Base-by-base conservation (phyloP, 805 yeast genomes). In the Yarrowia alimentaria region DNA sequence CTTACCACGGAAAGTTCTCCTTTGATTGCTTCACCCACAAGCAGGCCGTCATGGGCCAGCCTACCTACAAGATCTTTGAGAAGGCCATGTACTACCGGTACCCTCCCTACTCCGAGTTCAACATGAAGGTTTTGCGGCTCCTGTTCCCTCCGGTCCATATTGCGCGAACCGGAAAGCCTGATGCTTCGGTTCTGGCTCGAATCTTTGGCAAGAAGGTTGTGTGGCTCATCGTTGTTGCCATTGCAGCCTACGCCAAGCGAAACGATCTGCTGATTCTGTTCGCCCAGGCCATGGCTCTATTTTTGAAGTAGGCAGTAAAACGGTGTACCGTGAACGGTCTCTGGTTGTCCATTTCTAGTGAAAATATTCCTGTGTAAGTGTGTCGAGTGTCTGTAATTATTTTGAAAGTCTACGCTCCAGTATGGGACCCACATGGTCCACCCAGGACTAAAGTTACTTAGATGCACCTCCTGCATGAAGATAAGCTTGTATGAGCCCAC, bases 1-100 rank as follows among this genome's bases (percentile, higher is more conserved):
- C 75, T 20, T 89, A 88, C 66, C 96, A 89, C 62, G 95, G 96
- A 3, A 67, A 66, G 55, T 73, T 68, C 62, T 81, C 87, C 6
- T 73, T 80, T 54, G 77, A 79, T 33, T 70, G 83, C 6, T 89
- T 89, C 61, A 75, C 88, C 2, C 94, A 85, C 63, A 78, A 77
- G 61, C 76, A 95, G 60, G 76, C 89, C 0, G 71, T 81, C 2
- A 61, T 85, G 57, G 75, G 71, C 42, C 86, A 83, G 63, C 80
- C 83, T n/a, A 73, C 72, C 52, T 79, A 81, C 81, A 5, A 11
- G 16, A 5, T 37, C 30, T 70, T 70, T 42, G 95, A 87, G 59
- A 58, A 68, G 12, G 55, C 79, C 19, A 61, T 82, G 47, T 66
- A 72, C 14, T 72, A 75, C 33, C 76, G 93, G 60, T 83, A 82